Base-by-base conservation (phyloP, 2,329 filamentous ascomycete genomes). In the Neospermospora avenae region DNA sequence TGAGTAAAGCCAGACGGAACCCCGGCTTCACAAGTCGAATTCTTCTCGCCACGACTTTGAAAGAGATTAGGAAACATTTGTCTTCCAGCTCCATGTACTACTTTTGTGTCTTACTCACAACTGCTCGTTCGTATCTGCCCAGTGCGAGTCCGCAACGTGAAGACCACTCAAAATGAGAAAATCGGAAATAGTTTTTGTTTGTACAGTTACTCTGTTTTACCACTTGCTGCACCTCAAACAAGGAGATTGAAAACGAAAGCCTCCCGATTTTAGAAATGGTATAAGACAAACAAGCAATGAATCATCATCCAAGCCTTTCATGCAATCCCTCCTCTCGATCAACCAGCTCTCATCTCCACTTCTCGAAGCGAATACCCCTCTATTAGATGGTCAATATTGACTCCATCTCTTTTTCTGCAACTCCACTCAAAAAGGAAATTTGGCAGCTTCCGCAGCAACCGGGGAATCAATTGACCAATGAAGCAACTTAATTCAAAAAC, bases 401-500 rank as follows among this genome's bases (percentile, higher is more conserved):
- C 42, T 24, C 11, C 22, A n/a, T 20, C 34, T 13, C 34, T 7
- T 7, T 22, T n/a, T 22, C 20, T 37, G 4, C 11, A 14, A 16
- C 31, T 11, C 13, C 7, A 57, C 7, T 7, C 28, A 18, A 25
- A 41, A n/a, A 54, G 20, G 44, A 39, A 56, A 49, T 42, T 28
- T 55, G 41, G 41, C 31, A 58, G 31, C 49, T 37, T 55, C 39
- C 28, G 20, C 41, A 54, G 57, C 49, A 54, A 42, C 49, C 42
- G 49, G 60, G 57, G 60, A 63, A 63, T 63, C 57, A 57, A 53
- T 46, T 41, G 37, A 55, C 37, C 51, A 49, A 59, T 44, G 42
- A 60, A 35, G 37, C 54, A 45, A 45, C 53, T 35, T 41, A 54
- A 41, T 18, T 41, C 45, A 41, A 16, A 48, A 20, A 14, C 28